Base-by-base conservation (phyloP, 2,329 filamentous ascomycete species). In the Aspergillus versicolor region DNA sequence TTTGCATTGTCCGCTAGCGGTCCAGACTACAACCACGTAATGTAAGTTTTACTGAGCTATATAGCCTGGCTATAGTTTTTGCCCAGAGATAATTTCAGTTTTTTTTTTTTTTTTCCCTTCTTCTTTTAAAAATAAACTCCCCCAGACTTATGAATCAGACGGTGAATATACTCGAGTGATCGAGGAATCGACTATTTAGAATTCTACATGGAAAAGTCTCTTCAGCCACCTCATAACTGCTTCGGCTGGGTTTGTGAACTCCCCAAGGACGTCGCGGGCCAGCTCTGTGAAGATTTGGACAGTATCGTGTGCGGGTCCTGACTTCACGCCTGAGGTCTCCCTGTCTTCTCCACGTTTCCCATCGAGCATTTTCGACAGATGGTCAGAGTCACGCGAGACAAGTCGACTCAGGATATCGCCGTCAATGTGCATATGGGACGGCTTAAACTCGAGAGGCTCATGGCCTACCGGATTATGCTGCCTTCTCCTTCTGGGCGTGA, bases 341-440 rank as follows among this genome's bases (percentile, higher is more conserved):
- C 54, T 42, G n/a, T 60, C 52, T 41, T 67, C 63, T 30, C 27
- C 27, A 30, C 4, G 27, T 7, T 66, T 60, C 13, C 60, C 59
- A 17, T 56, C 57, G 32, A 79, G 65, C 60, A 77, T 61, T 2
- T 62, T 41, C 38, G 67, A 62, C 37, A 78, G 63, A 54, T 68
- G 64, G 3, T 60, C 56, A 0, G 65, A 71, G 32, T 77, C 75
- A 17, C 69, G 74, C 17, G 81, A 74, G 11, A 86, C 62, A 57
- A 86, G 82, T 6, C 81, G 78, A 58, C 77, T 75, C 42, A 91
- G 70, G 37, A 90, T 75, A 63, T 90, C 86, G 0, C 88, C 88
- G 60, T 91, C 80, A 3, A 91, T 77, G 55, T 90, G 87, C 81
- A 85, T 84, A 57, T 77, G 77, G 22, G 73, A 66, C 38, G 78